phyloP scores from a whole-genome alignment of 2,329 filamentous ascomycete genomes.

The Pseudocercospora pini-densiflorae region DNA sequence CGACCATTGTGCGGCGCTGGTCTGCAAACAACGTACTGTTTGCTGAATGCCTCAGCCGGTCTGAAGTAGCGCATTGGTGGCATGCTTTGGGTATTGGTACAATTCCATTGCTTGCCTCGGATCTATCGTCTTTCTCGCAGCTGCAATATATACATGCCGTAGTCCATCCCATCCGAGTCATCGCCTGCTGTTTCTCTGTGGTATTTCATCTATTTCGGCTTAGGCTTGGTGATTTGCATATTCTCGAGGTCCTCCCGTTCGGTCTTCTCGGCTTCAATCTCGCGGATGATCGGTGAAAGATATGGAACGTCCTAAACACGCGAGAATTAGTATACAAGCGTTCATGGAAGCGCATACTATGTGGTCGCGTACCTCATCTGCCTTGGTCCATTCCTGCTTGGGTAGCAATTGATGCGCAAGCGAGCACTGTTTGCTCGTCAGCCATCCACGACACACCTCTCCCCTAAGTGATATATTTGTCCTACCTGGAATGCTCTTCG shows the following conservation, averaged over 20 bases:
- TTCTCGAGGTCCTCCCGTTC: conserved; percentile 72
- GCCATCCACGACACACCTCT: conserved; percentile 7
- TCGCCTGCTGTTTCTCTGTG: background rate
- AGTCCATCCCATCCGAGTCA: background rate
- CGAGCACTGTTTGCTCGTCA: conserved; percentile 59
- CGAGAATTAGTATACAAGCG: background rate
- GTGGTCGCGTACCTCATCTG: conserved; percentile 60
- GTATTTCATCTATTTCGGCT: conserved; percentile 25
- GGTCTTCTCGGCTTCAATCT: conserved; percentile 69
- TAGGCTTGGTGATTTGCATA: conserved; percentile 61
- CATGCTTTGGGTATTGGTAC: background rate
- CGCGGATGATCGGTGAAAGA: conserved; percentile 68
- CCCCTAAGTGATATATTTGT: conserved; percentile 25
- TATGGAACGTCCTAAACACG: conserved; percentile 65
- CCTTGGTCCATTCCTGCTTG: conserved; percentile 68
- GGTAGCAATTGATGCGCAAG: conserved; percentile 69
- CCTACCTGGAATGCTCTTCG: conserved; percentile 88
- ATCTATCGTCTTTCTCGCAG: background rate
- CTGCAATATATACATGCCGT: conserved; percentile 7
- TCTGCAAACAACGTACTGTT: too few relatives aligned
- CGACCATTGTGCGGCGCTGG: too few relatives aligned
- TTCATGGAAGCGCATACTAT: background rate
- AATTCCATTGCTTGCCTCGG: conserved; percentile 3
- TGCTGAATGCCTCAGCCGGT: too few relatives aligned
- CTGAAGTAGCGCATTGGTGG: too few relatives aligned